Evolutionary conservation across 257 asterid genomes (phyloP).

Genomic region (Lantana camara): DNA sequence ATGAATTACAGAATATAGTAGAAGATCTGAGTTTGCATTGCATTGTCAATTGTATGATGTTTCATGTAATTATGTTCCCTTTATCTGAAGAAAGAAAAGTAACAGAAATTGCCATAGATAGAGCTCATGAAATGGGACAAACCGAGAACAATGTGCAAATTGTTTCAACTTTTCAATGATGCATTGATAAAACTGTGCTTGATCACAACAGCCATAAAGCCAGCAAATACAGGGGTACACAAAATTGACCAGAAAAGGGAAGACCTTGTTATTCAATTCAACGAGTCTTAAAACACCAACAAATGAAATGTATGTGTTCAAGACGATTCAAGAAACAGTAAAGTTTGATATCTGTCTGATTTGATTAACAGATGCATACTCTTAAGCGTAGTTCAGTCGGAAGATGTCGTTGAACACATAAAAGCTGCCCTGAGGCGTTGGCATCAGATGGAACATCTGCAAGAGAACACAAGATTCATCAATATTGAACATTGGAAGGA

Average conservation of each 20-base stretch:
- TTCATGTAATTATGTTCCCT: too few species aligned
- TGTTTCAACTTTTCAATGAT: too few species aligned
- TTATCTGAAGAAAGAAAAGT: not conserved
- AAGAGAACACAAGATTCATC: not conserved
- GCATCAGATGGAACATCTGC: conserved; percentile 51
- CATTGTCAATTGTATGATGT: not conserved
- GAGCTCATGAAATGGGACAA: too few species aligned
- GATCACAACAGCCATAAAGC: not conserved
- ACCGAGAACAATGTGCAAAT: too few species aligned
- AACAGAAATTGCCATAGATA: not conserved
- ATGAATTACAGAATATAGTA: not conserved
- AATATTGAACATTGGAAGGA: not conserved
- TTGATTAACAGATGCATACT: not conserved
- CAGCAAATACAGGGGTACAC: not conserved
- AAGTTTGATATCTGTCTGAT: too few species aligned
- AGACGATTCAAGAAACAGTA: not conserved
- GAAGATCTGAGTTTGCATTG: too few species aligned
- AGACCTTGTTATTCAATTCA: not conserved
- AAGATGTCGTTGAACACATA: conserved; percentile 43
- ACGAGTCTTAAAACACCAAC: not conserved
- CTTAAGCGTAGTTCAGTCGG: conserved; percentile 39
- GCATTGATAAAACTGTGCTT: too few species aligned
- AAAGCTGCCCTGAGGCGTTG: conserved; percentile 42
- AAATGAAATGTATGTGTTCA: not conserved
- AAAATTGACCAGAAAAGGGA: not conserved